Base-by-base conservation (phyloP, 805 yeast genomes). In the Yamadazyma sp. region DNA sequence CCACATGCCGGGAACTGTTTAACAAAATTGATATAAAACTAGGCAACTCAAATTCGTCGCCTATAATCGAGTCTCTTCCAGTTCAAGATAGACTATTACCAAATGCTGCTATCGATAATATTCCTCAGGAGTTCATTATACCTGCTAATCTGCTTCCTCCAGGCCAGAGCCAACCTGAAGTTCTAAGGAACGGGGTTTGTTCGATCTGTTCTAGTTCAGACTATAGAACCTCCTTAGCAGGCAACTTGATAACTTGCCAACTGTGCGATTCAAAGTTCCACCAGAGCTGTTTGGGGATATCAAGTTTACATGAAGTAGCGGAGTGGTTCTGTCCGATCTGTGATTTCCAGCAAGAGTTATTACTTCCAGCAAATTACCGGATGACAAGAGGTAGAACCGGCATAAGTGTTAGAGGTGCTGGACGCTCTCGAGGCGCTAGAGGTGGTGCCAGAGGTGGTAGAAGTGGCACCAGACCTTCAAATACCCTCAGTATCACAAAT, bases 1-100 rank as follows among this genome's bases (percentile, higher is more conserved):
- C 86, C 2, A 73, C 79, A 4, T 80, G 86, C 49, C 72, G 86
- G 14, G 49, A 65, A 20, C 60, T 61, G 29, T 78, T 68, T 49
- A 54, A 67, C 32, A 42, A 56, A 17, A 57, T 75, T 18, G 40
- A 32, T 29, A 27, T 33, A 63, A 24, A 14, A 17, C 16, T 13
- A 7, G 10, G 24, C 7, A 7, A 3, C 5, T 28, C 39, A 2
- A 49, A 27, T 6, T 48, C 52, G 8, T 48, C 52, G 8, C 27
- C 31, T 4, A 38, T 45, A 3, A n/a, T 40, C 8, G 21, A 26
- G 6, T 44, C 31, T 13, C 32, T 60, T 8, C 21, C 38, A 2
- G 55, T 67, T 3, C 51, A 59, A 37, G 70, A 67, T 41, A 55
- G 50, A 35, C 41, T 67, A 4, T 41, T 62, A 16, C 54, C 54